Conservation (phyloP, 768 basidiomycete species). For the Auriscalpium vulgare region DNA sequence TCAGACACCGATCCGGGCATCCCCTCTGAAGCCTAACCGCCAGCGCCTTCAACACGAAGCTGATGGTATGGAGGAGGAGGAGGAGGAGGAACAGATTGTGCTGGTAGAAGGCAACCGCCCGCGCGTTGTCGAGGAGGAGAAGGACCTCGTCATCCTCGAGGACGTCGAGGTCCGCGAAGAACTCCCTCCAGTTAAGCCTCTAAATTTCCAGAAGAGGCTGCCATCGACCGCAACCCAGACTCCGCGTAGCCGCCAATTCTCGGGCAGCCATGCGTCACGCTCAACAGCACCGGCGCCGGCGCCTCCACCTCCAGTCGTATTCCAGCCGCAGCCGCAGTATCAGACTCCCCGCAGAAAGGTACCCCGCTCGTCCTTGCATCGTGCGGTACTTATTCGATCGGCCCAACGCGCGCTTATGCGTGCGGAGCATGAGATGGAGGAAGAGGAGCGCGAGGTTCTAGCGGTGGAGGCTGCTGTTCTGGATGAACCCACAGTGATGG, state of each 20-base stretch:
- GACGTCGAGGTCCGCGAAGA: slow-evolving; percentile 37
- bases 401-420: slow-evolving; percentile 53
- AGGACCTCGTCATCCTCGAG: slow-evolving; percentile 66
- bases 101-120: slow-evolving; percentile 62
- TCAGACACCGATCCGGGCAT: slow-evolving; percentile 40
- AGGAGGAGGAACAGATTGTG: slow-evolving; percentile 36
- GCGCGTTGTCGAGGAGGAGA: slow-evolving; percentile 61
- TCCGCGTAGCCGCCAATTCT: slow-evolving; percentile 6
- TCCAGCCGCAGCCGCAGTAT: slow-evolving; percentile 17
- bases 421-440: slow-evolving; percentile 42
- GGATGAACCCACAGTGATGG: slow-evolving; percentile 11
- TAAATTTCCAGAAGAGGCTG: slow-evolving; percentile 9
- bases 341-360: slow-evolving; percentile 19
- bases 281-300: slow-evolving; percentile 6
- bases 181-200: slow-evolving; percentile 3
- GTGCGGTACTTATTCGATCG: slow-evolving; percentile 62
- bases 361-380: slow-evolving; percentile 47
- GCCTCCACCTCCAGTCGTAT: slow-evolving; percentile 3
- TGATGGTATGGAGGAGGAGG: slow-evolving; percentile 32
- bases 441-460: slow-evolving; percentile 29
- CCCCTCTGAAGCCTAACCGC: slow-evolving; percentile 15
- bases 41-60: slow-evolving; percentile 15
- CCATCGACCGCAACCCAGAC: slow-evolving; percentile 6
- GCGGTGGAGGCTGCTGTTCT: background rate
- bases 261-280: slow-evolving; percentile 5